Percentiles rank a stretch among this genome's conserved stretches.
Evolutionary conservation across 148 eudicot species (phyloP).

Genomic region (Linanthus parryae): DNA sequence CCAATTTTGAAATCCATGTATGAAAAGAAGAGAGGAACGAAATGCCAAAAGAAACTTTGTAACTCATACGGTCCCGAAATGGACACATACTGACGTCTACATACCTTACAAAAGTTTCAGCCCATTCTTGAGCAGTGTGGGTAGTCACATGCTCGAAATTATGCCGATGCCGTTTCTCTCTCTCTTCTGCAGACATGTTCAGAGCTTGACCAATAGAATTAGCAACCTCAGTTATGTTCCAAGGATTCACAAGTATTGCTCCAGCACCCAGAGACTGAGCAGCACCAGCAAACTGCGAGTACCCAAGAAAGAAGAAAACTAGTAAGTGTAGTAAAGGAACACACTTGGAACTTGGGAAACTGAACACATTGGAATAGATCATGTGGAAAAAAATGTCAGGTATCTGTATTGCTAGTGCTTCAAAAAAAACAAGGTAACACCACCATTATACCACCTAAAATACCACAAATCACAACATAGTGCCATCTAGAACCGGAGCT

Average conservation of each 20-base stretch:
- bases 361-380: no score
- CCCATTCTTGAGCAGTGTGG: conserved; percentile 98
- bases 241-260: conserved; percentile 89
- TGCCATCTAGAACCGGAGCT: no score
- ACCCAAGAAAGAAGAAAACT: conserved; percentile 2
- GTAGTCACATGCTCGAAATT: conserved; percentile 74
- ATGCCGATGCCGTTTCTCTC: conserved; percentile 76
- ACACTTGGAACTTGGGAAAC: no score
- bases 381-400: no score
- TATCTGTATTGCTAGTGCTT: no score
- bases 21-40: no score
- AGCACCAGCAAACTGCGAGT: conserved; percentile 90
- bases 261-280: conserved; percentile 99
- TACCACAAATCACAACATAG: no score
- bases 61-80: no score
- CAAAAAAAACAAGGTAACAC: no score
- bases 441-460: neutral
- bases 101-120: conserved; percentile 95
- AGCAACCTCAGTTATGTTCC: conserved; percentile 96
- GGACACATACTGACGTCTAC: no score
- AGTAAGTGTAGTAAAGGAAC: neutral
- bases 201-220: conserved; percentile 78
- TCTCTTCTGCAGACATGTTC: conserved; percentile 84
- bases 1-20: no score
- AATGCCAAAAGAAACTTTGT: no score